phyloP scores from a whole-genome alignment of 2,329 filamentous ascomycete genomes.

The Uncinocarpus reesii region DNA sequence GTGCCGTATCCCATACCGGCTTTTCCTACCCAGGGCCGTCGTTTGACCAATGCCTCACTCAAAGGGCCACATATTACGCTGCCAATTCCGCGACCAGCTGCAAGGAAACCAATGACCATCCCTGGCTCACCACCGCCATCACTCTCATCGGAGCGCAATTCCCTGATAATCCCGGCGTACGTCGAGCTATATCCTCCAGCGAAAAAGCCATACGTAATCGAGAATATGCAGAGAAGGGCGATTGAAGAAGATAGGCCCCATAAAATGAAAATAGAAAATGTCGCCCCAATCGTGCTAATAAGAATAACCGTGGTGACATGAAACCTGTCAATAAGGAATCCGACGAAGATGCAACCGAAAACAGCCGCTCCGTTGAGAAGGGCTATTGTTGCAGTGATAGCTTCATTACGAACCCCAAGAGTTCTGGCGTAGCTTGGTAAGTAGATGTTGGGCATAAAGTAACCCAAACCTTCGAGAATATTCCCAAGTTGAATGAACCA shows the following conservation, averaged over 20 bases:
- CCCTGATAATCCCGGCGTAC: constrained; percentile 39
- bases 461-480: constrained; percentile 29
- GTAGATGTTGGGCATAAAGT: constrained; percentile 32
- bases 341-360: constrained; percentile 29
- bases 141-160: constrained; percentile 27
- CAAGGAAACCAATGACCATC: constrained; percentile 41
- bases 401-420: constrained; percentile 20
- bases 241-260: constrained; percentile 41
- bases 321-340: constrained; percentile 34
- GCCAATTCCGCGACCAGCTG: constrained; percentile 37
- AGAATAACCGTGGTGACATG: constrained; percentile 35
- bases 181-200: constrained; percentile 29
- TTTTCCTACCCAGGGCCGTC: constrained; percentile 28
- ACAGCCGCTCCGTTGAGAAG: constrained; percentile 19
- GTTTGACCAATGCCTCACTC: constrained; percentile 38
- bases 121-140: constrained; percentile 29
- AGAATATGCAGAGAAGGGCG: constrained; percentile 34
- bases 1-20: constrained; percentile 35
- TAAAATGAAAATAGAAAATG: constrained; percentile 33
- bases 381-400: constrained; percentile 25
- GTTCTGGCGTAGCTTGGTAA: constrained; percentile 30
- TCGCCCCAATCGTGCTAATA: constrained; percentile 34
- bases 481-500: constrained; percentile 41
- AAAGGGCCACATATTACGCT: constrained; percentile 39
- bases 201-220: constrained; percentile 38